phyloP scores from a whole-genome alignment of 116 monocot species.

The Cymodocea nodosa region DNA sequence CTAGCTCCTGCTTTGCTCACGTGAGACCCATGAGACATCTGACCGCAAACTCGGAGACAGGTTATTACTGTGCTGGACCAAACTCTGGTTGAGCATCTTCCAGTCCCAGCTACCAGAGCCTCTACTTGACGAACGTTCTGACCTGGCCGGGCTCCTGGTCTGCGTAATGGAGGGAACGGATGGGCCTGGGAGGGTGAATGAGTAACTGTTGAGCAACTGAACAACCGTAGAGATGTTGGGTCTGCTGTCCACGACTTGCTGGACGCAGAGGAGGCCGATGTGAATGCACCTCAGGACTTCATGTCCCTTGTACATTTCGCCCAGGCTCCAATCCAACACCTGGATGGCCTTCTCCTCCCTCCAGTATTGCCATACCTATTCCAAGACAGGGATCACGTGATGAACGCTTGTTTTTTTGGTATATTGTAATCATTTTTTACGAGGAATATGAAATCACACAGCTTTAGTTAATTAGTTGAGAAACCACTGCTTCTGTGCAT shows the following conservation, averaged over 20 bases:
- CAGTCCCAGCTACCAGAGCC: constrained; percentile 3
- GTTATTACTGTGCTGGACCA: neutral
- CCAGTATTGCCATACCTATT: constrained; percentile 17
- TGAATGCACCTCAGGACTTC: constrained; percentile 33
- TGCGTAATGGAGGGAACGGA: constrained; percentile 1
- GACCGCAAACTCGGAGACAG: too few species aligned
- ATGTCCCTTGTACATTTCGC: constrained; percentile 4
- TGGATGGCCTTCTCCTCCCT: constrained; percentile 10
- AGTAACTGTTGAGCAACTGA: constrained; percentile 10
- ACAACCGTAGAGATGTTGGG: constrained; percentile 18
- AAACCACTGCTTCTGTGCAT: too few species aligned
- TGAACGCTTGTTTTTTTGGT: too few species aligned
- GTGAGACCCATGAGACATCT: too few species aligned
- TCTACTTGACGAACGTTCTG: neutral
- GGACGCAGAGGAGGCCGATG: constrained; percentile 26
- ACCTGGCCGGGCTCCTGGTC: neutral
- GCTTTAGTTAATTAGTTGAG: too few species aligned
- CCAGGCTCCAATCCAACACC: constrained; percentile 9
- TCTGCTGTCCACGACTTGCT: constrained; percentile 13
- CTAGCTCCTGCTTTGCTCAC: too few species aligned
- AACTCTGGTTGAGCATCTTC: constrained; percentile 1
- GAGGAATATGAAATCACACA: too few species aligned
- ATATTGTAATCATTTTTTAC: too few species aligned
- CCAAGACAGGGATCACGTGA: too few species aligned
- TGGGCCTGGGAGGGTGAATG: constrained; percentile 10